Base-by-base conservation (phyloP, 768 basidiomycete genomes). In the Tricholoma furcatifolium region DNA sequence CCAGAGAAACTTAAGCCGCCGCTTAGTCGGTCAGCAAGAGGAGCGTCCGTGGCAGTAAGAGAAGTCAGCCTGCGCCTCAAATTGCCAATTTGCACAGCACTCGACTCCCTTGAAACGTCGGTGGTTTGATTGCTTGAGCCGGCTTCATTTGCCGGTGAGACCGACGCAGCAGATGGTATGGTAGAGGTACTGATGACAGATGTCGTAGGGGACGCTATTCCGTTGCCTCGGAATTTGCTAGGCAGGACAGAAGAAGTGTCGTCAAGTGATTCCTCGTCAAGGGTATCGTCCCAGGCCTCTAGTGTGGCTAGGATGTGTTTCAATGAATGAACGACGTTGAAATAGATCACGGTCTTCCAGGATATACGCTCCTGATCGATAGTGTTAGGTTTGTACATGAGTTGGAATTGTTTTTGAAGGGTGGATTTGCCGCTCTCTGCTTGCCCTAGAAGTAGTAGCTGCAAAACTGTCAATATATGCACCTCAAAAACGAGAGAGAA, bases 401-500 rank as follows among this genome's bases (percentile, higher is more conserved):
- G 80, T 66, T 89, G 87, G 60, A 87, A 88, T 62, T 87, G 87
- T 64, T 88, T 88, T 68, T 87, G 85, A 43, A 89, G 76, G 3
- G 86, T 88, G 30, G 84, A 84, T 64, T 89, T 88, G 60, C 86
- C 87, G 43, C 84, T 88, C 72, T 89, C 87, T 35, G 87, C 87
- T 62, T 89, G 87, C 35, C 88, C 88, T 36, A 89, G 77, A 51
- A 91, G 76, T n/a, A 90, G 70, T 39, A 89, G 69, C 85, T 90
- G 60, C 44, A 38, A 43, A 46, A 57, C 17, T 27, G 58, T 74
- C 51, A 72, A 59, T 75, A 71, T 73, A 74, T 73, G 68, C 68
- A 73, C 54, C 42, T 21, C 23, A 4, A 55, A 50, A 51, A n/a
- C 2, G 41, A 41, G 11, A 12, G 30, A 27, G 7, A 43, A 42